phyloP scores from a whole-genome alignment of 2,329 filamentous ascomycete species.

The Annulohypoxylon truncatum region DNA sequence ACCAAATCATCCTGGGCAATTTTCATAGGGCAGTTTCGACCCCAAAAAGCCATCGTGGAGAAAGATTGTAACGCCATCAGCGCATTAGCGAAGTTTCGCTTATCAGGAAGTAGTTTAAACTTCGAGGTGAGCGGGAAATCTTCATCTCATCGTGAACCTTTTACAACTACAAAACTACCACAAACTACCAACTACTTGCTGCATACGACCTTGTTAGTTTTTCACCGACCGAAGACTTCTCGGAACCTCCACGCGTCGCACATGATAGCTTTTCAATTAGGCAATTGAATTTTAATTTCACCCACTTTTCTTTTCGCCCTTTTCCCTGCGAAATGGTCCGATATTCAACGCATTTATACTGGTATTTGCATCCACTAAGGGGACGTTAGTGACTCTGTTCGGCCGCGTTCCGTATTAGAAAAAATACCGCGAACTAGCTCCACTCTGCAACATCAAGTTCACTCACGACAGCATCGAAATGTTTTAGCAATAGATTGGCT shows the following conservation, averaged over 20 bases:
- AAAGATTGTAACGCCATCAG: slow-evolving; percentile 16
- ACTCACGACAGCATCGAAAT: slow-evolving; percentile 34
- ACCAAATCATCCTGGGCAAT: not conserved
- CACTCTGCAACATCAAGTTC: slow-evolving; percentile 28
- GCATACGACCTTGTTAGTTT: slow-evolving; percentile 31
- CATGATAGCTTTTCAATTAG: slow-evolving; percentile 37
- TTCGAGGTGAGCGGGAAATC: slow-evolving; percentile 15
- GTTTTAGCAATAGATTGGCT: slow-evolving; percentile 36
- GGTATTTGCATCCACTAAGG: slow-evolving; percentile 43
- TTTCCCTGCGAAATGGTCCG: slow-evolving; percentile 34
- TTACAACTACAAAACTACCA: slow-evolving; percentile 16
- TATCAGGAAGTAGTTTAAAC: slow-evolving; percentile 12
- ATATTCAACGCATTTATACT: slow-evolving; percentile 22
- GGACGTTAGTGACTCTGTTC: slow-evolving; percentile 39
- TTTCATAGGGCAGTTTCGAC: slow-evolving; percentile 17
- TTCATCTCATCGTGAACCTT: slow-evolving; percentile 19
- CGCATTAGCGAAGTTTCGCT: slow-evolving; percentile 17
- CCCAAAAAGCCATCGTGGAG: slow-evolving; percentile 15
- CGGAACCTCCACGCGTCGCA: slow-evolving; percentile 39
- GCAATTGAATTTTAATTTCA: slow-evolving; percentile 34
- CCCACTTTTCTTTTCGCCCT: slow-evolving; percentile 31
- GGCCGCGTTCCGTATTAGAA: slow-evolving; percentile 19
- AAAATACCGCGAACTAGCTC: slow-evolving; percentile 33
- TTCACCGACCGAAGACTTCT: slow-evolving; percentile 43
- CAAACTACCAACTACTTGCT: slow-evolving; percentile 4